Conservation (phyloP, 257 asterid species). For the Solanum peruvianum region DNA sequence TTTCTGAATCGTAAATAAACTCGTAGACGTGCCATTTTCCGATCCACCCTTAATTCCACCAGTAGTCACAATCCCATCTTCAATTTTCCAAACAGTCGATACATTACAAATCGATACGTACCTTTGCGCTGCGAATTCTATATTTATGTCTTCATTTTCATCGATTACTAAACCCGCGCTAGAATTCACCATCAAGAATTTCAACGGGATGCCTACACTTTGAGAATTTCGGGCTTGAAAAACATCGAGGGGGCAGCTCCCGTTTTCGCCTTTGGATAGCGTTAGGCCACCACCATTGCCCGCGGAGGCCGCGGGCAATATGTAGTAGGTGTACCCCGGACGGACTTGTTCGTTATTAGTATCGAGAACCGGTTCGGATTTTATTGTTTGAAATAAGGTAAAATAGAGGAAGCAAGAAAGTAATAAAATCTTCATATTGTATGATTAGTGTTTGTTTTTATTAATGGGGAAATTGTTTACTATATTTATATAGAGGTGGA, state of each 20-base stretch:
- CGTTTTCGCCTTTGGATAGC: neutral
- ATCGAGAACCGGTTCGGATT: neutral
- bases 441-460: neutral
- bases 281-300: neutral
- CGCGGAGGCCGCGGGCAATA: neutral
- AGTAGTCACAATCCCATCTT: neutral
- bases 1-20: neutral
- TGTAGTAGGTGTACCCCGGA: neutral
- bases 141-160: neutral
- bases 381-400: neutral
- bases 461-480: neutral
- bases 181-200: neutral
- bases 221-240: neutral
- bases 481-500: neutral
- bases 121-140: neutral
- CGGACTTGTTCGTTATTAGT: neutral
- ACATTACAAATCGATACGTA: neutral
- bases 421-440: neutral
- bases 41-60: constrained; percentile 10
- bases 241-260: neutral
- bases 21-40: neutral
- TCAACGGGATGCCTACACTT: neutral
- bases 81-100: constrained; percentile 1
- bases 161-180: neutral
- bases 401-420: neutral